A percentile compares a stretch with the other conserved stretches of the same genome.
These are phyloP conservation scores for Rhizopogon vesiculosus DNA, from an alignment of 768 basidiomycete genomes.

Conservation along the genomic window DNA sequence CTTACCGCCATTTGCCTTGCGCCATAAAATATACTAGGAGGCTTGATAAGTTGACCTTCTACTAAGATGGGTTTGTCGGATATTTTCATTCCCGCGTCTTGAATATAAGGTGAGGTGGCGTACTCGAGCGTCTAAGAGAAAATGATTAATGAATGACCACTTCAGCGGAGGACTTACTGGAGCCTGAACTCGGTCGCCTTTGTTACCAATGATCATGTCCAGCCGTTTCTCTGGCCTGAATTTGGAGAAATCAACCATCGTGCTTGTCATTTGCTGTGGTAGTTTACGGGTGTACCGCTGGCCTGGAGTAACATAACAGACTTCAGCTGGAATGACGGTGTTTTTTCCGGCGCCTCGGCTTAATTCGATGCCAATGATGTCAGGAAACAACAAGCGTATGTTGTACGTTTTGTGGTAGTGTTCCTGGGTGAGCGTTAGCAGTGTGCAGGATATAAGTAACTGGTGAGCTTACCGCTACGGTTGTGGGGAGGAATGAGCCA, in stretches of 20 bases:
- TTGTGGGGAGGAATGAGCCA: conserved; percentile 14
- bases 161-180: conserved; percentile 13
- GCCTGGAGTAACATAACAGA: conserved; percentile 39
- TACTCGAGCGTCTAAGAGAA: conserved; percentile 31
- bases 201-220: conserved; percentile 31
- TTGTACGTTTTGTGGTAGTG: conserved; percentile 35
- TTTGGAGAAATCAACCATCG: conserved; percentile 46
- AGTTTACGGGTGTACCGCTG: conserved; percentile 48
- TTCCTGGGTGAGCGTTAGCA: conserved; percentile 26
- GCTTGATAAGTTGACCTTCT: conserved; percentile 31
- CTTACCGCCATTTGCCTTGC: not conserved
- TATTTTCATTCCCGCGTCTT: conserved; percentile 37
- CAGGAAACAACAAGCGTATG: conserved; percentile 28
- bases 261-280: conserved; percentile 30
- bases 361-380: conserved; percentile 33
- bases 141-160: not conserved
- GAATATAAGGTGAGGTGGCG: conserved; percentile 35
- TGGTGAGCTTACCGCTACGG: conserved; percentile 20
- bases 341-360: conserved; percentile 16
- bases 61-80: conserved; percentile 24
- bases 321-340: conserved; percentile 45
- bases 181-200: conserved; percentile 10
- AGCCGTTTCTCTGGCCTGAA: conserved; percentile 40
- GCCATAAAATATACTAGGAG: conserved; percentile 30
- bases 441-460: not conserved